These are phyloP conservation scores for Lentinula raphanica DNA, from an alignment of 768 basidiomycete species.

Conservation along the genomic window DNA sequence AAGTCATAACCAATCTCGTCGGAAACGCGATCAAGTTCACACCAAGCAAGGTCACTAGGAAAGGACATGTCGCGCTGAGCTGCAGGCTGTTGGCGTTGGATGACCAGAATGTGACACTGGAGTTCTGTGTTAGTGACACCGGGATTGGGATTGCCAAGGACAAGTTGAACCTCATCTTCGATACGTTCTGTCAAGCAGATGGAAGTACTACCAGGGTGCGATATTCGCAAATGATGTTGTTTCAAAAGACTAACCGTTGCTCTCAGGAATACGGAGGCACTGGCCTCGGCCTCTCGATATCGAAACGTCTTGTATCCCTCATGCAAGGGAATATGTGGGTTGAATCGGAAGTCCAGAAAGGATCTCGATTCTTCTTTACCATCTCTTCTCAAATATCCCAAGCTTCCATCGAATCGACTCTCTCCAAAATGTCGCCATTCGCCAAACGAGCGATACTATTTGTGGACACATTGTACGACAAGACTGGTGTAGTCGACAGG, in stretches of 20 bases:
- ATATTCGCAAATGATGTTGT: slow-evolving; percentile 15
- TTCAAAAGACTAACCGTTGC: slow-evolving; percentile 9
- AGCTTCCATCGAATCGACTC: slow-evolving; percentile 65
- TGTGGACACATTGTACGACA: slow-evolving; percentile 79
- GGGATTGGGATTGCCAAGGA: slow-evolving; percentile 99
- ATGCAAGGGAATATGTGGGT: slow-evolving; percentile 99
- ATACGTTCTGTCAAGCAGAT: slow-evolving; percentile 98
- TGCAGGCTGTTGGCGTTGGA: slow-evolving; percentile 75
- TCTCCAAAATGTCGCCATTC: slow-evolving; percentile 82
- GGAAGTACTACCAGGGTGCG: slow-evolving; percentile 91
- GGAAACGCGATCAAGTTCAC: slow-evolving; percentile 99
- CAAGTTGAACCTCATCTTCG: slow-evolving; percentile 96
- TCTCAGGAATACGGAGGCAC: slow-evolving; percentile 92
- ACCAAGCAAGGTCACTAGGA: slow-evolving; percentile 66
- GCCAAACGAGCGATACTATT: slow-evolving; percentile 85
- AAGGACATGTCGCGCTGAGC: slow-evolving; percentile 88
- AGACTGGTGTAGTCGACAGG: slow-evolving; percentile 67
- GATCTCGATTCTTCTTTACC: slow-evolving; percentile 95
- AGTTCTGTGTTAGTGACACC: slow-evolving; percentile 97
- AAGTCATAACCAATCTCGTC: slow-evolving; percentile 93
- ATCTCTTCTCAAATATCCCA: slow-evolving; percentile 82
- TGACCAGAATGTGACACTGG: slow-evolving; percentile 80
- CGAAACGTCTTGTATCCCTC: slow-evolving; percentile 91
- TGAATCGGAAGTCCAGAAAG: slow-evolving; percentile 87
- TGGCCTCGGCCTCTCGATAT: slow-evolving; percentile 93